These are phyloP conservation scores for Withania somnifera DNA, from an alignment of 305 asterid species.

Conservation along the genomic window DNA sequence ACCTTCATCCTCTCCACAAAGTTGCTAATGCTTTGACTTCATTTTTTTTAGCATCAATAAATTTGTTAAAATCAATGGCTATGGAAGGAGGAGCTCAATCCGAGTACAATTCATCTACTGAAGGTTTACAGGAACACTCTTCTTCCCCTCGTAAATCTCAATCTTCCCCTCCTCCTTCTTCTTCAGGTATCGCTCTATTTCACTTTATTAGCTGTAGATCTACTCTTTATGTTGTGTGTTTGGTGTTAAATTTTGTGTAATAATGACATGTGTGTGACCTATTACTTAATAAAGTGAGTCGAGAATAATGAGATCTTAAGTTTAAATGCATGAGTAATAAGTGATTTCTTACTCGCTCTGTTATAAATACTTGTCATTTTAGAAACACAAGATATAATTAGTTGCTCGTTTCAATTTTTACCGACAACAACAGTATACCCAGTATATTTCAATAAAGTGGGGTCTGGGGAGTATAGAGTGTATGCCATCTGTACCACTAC, in stretches of 20 bases:
- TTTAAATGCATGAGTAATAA: too few relatives aligned
- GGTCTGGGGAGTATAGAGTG: too few relatives aligned
- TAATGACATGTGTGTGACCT: neutral
- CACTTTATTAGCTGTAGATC: neutral
- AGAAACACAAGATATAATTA: too few relatives aligned
- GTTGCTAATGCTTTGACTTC: neutral
- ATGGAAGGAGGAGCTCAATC: constrained; percentile 1
- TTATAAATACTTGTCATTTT: too few relatives aligned
- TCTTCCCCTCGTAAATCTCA: constrained; percentile 1
- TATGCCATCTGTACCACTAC: too few relatives aligned
- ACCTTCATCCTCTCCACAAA: neutral
- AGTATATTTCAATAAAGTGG: too few relatives aligned
- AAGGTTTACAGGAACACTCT: neutral
- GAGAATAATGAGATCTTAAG: too few relatives aligned
- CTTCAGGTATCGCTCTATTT: neutral
- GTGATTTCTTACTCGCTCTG: too few relatives aligned
- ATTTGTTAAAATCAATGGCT: neutral
- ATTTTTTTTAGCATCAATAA: neutral
- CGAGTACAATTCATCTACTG: neutral
- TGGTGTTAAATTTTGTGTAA: neutral
- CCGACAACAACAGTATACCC: too few relatives aligned
- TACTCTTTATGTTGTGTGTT: neutral
- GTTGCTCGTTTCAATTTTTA: too few relatives aligned
- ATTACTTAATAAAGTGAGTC: too few relatives aligned
- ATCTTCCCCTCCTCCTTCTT: neutral